Percentiles rank a stretch among this genome's conserved stretches.
phyloP scores from a whole-genome alignment of 441 rosid genomes.

The Gossypium davidsonii region DNA sequence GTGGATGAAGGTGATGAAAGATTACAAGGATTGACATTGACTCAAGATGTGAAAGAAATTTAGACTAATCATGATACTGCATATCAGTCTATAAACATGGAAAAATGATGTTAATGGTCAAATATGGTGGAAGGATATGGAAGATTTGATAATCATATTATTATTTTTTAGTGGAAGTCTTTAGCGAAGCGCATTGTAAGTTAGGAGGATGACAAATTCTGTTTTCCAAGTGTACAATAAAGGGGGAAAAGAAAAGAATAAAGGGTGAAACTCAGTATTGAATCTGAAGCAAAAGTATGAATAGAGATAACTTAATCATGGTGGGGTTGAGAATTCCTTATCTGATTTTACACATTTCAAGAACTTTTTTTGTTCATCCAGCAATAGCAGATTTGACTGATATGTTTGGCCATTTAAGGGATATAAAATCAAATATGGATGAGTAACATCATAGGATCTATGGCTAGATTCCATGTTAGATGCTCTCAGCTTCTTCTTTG shows the following conservation, averaged over 20 bases:
- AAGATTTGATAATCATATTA: not conserved
- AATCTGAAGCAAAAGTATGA: slow-evolving; percentile 9
- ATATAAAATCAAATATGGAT: not conserved
- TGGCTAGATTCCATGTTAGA: not conserved
- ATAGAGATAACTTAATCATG: slow-evolving; percentile 1
- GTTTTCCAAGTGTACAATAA: slow-evolving; percentile 16
- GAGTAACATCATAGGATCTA: not conserved
- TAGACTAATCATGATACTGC: not conserved
- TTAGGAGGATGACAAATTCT: slow-evolving; percentile 4
- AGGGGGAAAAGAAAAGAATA: not conserved
- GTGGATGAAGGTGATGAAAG: not conserved
- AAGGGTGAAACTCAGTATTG: not conserved
- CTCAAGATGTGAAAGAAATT: slow-evolving; percentile 2
- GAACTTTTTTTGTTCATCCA: slow-evolving; percentile 1
- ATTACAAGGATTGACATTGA: slow-evolving; percentile 1
- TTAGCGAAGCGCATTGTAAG: slow-evolving; percentile 3
- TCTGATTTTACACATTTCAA: slow-evolving; percentile 11
- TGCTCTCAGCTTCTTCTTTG: slow-evolving; percentile 4
- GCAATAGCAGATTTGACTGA: slow-evolving; percentile 12
- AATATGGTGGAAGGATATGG: slow-evolving; percentile 7
- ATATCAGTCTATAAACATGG: not conserved
- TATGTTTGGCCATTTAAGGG: not conserved
- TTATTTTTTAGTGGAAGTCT: not conserved
- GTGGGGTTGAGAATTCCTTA: slow-evolving; percentile 1
- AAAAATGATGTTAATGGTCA: not conserved